phyloP scores from a whole-genome alignment of 2,329 filamentous ascomycete species.

The Alternaria conjuncta region DNA sequence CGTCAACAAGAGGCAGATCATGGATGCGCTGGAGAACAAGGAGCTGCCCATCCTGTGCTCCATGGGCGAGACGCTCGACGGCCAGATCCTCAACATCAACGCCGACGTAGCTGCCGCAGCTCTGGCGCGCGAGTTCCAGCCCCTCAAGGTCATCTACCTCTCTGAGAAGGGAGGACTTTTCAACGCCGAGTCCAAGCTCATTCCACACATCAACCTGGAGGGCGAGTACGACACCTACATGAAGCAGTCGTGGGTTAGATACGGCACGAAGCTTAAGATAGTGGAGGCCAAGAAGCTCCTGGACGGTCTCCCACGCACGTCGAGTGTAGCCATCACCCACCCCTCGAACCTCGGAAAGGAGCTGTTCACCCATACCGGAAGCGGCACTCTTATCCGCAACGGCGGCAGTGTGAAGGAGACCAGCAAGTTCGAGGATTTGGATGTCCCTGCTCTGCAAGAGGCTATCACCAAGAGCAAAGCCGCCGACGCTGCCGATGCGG shows the following conservation, averaged over 20 bases:
- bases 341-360: slow-evolving; percentile 96
- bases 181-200: slow-evolving; percentile 94
- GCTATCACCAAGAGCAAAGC: slow-evolving; percentile 82
- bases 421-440: slow-evolving; percentile 75
- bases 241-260: slow-evolving; percentile 92
- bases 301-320: slow-evolving; percentile 85
- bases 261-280: slow-evolving; percentile 95
- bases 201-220: slow-evolving; percentile 95
- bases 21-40: slow-evolving; percentile 84
- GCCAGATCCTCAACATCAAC: slow-evolving; percentile 95
- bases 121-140: slow-evolving; percentile 85
- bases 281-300: slow-evolving; percentile 95
- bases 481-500: slow-evolving; percentile 79
- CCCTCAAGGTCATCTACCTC: slow-evolving; percentile 97
- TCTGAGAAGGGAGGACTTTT: slow-evolving; percentile 97
- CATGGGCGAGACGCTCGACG: slow-evolving; percentile 91
- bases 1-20: slow-evolving; percentile 88
- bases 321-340: slow-evolving; percentile 96
- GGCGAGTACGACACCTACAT: slow-evolving; percentile 94
- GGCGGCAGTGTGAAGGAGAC: slow-evolving; percentile 87
- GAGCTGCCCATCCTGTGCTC: slow-evolving; percentile 93
- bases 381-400: slow-evolving; percentile 88
- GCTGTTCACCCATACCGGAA: slow-evolving; percentile 93
- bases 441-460: slow-evolving; percentile 78
- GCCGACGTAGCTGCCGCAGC: slow-evolving; percentile 96